These are phyloP conservation scores for Leishmania major DNA, from an alignment of 208 protist genomes.

Conservation along the genomic window DNA sequence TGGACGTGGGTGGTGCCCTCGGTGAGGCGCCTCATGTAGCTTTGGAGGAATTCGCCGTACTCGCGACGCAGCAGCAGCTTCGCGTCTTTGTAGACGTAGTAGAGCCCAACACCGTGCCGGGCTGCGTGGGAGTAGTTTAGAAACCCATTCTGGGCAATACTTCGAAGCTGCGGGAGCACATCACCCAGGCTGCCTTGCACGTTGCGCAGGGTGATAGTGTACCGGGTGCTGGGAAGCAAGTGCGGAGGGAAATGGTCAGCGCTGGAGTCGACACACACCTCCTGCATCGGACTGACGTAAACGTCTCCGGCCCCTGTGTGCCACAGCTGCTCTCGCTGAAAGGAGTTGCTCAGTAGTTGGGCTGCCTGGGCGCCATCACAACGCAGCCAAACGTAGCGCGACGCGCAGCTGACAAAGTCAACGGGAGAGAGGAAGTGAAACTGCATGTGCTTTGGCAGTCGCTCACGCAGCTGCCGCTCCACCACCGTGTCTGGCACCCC, in stretches of 20 bases:
- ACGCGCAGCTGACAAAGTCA: constrained; percentile 64
- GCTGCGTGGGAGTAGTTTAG: constrained; percentile 83
- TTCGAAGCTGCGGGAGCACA: constrained; percentile 66
- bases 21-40: constrained; percentile 54
- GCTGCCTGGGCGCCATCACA: constrained; percentile 4
- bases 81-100: constrained; percentile 59
- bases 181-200: constrained; percentile 60
- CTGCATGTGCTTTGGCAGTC: constrained; percentile 15
- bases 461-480: constrained; percentile 32
- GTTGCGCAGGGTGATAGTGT: constrained; percentile 75
- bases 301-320: constrained; percentile 38
- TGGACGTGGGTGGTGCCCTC: constrained; percentile 62
- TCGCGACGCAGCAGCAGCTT: constrained; percentile 71
- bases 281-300: constrained; percentile 33
- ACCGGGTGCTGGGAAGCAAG: constrained; percentile 59
- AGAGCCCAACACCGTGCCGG: constrained; percentile 64
- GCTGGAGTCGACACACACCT: constrained; percentile 20
- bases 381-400: constrained; percentile 60
- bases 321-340: constrained; percentile 24
- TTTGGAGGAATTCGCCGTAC: constrained; percentile 56
- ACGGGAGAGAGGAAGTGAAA: constrained; percentile 75
- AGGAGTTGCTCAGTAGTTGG: constrained; percentile 13
- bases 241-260: constrained; percentile 41
- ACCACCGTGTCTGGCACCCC: constrained; percentile 62
- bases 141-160: constrained; percentile 47